These are phyloP conservation scores for Flaveria brownii DNA, from an alignment of 129 eudicot genomes.

Conservation along the genomic window DNA sequence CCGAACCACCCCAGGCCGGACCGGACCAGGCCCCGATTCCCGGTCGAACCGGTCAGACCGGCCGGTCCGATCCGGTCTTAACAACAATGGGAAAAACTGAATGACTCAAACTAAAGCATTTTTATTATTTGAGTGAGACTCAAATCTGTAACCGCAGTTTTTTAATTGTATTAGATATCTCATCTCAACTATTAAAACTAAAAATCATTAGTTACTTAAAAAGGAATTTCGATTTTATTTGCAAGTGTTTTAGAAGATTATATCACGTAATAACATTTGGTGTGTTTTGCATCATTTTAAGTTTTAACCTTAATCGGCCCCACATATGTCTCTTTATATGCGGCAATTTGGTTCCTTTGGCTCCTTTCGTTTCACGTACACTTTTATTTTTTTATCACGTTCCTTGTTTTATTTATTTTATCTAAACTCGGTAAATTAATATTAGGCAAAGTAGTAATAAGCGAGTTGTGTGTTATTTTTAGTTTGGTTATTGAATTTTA, in stretches of 20 bases:
- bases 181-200: too few species aligned
- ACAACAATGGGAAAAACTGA: too few species aligned
- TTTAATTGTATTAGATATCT: too few species aligned
- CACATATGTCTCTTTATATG: constrained; percentile 20
- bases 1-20: too few species aligned
- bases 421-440: background rate
- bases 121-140: too few species aligned
- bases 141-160: too few species aligned
- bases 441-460: background rate
- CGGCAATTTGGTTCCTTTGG: constrained; percentile 33
- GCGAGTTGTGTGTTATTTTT: too few species aligned
- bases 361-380: constrained; percentile 36
- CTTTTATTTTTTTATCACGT: constrained; percentile 21
- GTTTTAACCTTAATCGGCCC: constrained; percentile 23
- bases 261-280: constrained; percentile 7
- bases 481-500: background rate
- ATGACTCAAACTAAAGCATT: too few species aligned
- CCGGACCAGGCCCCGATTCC: too few species aligned
- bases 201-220: too few species aligned
- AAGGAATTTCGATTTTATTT: background rate
- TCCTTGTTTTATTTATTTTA: background rate
- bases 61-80: too few species aligned
- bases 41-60: too few species aligned
- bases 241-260: background rate
- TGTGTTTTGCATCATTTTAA: constrained; percentile 14